These are phyloP conservation scores for Pelargonium cotyledonis DNA, from an alignment of 441 rosid species.

Conservation along the genomic window DNA sequence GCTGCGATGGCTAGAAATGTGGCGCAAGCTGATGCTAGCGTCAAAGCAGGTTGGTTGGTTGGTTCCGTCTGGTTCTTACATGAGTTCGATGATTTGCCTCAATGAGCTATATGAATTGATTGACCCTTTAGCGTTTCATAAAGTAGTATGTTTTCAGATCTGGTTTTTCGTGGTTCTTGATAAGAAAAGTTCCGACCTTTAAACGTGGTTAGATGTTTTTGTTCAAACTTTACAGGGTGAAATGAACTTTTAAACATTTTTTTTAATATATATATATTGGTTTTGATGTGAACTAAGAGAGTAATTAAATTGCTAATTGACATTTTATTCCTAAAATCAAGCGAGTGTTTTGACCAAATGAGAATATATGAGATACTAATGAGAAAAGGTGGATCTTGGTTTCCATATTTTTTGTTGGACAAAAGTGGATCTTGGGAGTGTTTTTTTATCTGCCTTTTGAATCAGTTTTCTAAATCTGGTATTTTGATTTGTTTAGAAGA, in stretches of 20 bases:
- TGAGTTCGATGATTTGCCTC: not conserved
- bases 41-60: slow-evolving; percentile 50
- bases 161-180: not conserved
- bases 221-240: too few relatives aligned
- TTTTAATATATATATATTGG: too few relatives aligned
- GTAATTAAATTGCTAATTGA: not conserved
- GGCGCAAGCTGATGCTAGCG: slow-evolving; percentile 88
- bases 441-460: not conserved
- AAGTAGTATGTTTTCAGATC: not conserved
- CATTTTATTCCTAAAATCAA: not conserved
- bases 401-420: not conserved
- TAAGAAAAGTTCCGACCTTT: not conserved
- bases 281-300: not conserved
- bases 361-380: not conserved
- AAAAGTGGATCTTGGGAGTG: not conserved
- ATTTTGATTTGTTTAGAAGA: not conserved
- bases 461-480: not conserved
- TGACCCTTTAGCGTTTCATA: not conserved
- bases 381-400: not conserved
- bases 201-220: too few relatives aligned
- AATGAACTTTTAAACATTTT: too few relatives aligned
- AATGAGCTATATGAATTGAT: not conserved
- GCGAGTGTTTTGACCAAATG: not conserved
- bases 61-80: too few relatives aligned
- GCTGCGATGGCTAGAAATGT: slow-evolving; percentile 92